Evolutionary conservation across 805 yeast species (phyloP).

Genomic region (Yarrowia bubula): DNA sequence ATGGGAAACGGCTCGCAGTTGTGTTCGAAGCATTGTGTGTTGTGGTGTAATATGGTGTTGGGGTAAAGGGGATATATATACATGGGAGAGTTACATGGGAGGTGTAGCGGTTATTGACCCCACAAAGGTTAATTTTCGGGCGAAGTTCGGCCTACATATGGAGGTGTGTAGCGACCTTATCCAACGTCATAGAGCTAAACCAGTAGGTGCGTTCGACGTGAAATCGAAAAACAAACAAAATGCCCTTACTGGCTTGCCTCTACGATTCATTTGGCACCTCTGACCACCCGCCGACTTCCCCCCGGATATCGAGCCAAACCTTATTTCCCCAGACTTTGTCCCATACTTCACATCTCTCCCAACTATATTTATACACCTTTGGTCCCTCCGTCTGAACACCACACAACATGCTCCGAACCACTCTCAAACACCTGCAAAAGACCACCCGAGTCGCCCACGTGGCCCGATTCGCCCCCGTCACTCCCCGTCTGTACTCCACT

Average conservation of each 20-base stretch:
- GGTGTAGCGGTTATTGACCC: conserved; percentile 22
- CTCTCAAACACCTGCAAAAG: conserved; percentile 17
- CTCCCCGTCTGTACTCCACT: conserved; percentile 12
- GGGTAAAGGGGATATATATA: too few species aligned
- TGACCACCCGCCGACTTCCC: background rate
- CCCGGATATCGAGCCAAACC: conserved; percentile 23
- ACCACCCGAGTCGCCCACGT: conserved; percentile 1
- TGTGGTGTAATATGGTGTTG: background rate
- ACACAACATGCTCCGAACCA: conserved; percentile 10
- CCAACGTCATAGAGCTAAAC: too few species aligned
- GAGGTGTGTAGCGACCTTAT: background rate
- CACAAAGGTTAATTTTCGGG: conserved; percentile 9
- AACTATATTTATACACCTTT: background rate
- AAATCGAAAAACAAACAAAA: too few species aligned
- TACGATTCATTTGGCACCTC: too few species aligned
- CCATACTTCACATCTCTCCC: background rate
- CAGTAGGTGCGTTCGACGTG: too few species aligned
- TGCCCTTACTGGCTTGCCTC: too few species aligned
- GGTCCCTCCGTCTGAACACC: background rate
- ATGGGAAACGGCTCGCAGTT: conserved; percentile 13
- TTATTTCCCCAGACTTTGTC: conserved; percentile 19
- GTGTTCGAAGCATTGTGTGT: conserved; percentile 22
- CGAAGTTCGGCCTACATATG: background rate
- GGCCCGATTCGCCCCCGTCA: background rate
- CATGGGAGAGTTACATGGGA: too few species aligned